Conservation (phyloP, 371 early-diverging fungal genomes). For the Syncephalastrum racemosum region DNA sequence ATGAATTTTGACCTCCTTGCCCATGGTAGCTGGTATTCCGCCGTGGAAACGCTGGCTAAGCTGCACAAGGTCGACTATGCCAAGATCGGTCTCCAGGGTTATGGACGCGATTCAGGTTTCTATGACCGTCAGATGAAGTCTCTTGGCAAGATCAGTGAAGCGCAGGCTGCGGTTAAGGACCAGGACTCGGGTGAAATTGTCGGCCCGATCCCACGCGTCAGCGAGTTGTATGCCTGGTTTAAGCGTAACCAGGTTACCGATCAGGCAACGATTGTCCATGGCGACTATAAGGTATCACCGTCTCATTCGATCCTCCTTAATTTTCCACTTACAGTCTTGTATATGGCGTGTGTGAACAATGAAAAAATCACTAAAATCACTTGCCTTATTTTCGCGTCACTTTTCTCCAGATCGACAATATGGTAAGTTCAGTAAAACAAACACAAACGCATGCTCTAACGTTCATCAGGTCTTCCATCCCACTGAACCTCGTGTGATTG, state of each 20-base stretch:
- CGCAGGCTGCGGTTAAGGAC: conserved; percentile 71
- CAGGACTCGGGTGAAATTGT: conserved; percentile 51
- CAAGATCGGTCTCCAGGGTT: conserved; percentile 68
- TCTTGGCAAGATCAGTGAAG: conserved; percentile 62
- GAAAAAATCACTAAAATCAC: too few relatives aligned
- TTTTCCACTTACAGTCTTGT: background rate
- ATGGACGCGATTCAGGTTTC: conserved; percentile 70
- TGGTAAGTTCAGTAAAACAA: conserved; percentile 11
- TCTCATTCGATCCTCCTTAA: background rate
- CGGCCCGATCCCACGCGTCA: conserved; percentile 67
- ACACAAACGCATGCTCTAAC: background rate
- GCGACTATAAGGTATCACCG: conserved; percentile 77
- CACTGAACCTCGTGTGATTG: conserved; percentile 77
- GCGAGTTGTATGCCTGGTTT: conserved; percentile 78
- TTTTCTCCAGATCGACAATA: conserved; percentile 15
- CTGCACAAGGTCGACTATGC: conserved; percentile 74
- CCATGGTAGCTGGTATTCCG: conserved; percentile 62
- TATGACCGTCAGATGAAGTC: conserved; percentile 83
- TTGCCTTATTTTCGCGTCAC: too few relatives aligned
- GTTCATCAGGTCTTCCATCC: conserved; percentile 70
- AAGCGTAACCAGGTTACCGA: conserved; percentile 64
- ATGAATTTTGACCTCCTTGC: too few relatives aligned
- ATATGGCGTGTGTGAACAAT: too few relatives aligned
- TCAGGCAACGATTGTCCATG: conserved; percentile 82
- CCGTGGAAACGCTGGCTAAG: conserved; percentile 74